These are phyloP conservation scores for Phytophthora rubi DNA, from an alignment of 352 stramenopile species.

Conservation along the genomic window DNA sequence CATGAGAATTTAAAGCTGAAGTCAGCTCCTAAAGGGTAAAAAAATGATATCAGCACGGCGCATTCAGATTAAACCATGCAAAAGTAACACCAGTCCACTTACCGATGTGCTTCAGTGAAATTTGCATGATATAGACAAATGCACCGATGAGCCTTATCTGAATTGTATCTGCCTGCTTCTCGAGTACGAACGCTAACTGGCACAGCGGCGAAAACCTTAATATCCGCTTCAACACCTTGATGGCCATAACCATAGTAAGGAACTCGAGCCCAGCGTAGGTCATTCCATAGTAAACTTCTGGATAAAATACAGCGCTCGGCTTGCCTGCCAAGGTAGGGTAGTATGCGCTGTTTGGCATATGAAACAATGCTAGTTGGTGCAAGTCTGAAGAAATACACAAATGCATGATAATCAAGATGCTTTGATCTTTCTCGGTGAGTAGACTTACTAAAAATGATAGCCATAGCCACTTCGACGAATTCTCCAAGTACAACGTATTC, in stretches of 20 bases:
- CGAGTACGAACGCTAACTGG: neutral
- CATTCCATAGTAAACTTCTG: neutral
- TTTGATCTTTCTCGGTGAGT: neutral
- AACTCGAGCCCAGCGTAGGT: neutral
- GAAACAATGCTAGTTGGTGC: neutral
- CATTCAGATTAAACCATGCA: neutral
- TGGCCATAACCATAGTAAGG: neutral
- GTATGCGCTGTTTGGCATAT: neutral
- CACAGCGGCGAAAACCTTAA: neutral
- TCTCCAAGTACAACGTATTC: neutral
- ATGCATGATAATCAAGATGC: neutral
- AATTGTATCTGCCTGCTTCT: neutral
- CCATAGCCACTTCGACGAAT: neutral
- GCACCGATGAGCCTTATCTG: neutral
- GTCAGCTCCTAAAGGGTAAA: neutral
- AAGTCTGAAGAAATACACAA: neutral
- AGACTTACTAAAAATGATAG: neutral
- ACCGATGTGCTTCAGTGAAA: conserved; percentile 1
- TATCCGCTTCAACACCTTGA: neutral
- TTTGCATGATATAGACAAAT: neutral
- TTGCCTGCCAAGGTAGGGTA: neutral
- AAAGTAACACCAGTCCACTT: neutral
- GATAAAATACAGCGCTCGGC: neutral
- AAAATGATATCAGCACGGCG: neutral
- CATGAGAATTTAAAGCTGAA: neutral